Evolutionary conservation across 148 eudicot species (phyloP), one percentile per base, ranked within the genome.

Genomic region (Silene latifolia): DNA sequence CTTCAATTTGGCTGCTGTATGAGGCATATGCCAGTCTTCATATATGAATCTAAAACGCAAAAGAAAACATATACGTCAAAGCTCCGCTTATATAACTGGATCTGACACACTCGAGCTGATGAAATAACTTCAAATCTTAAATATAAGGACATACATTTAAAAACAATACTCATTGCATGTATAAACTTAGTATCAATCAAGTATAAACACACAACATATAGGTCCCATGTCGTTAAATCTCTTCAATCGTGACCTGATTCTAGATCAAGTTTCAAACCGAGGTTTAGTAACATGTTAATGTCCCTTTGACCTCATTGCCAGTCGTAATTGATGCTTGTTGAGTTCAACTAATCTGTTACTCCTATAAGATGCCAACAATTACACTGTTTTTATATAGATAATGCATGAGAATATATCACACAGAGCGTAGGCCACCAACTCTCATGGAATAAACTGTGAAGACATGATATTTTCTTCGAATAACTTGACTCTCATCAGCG

Each of bases 21-120:
- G 98, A 54, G 97, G 98, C 95, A 91, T 85, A 60, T 60, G 56
- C 98, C 98, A 93, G 68, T 88, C 97, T 24, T 87, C 86, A 67
- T 93, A 93, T 76, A 84, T 79, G 83, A 93, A 93, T 84, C 97
- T 92, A 87, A 47, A 77, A 82, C 60, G 78, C 75, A 19, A 8
- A 23, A 27, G 39, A 8, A 24, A 27, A 56, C 24, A 20, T 53
- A 67, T 32, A 5, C 19, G 60, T 74, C 53, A 79, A 23, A 11
- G 63, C 47, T 27, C 29, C n/a, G 39, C 12, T 2, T 39, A 21
- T 5, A 51, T 13, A 53, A 20, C 53, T 8, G 18, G 56, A 51
- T 13, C 56, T 12, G 17, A 12, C 17, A 51, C 18, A 11, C 56
- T 51, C 4, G 17, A 51, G 17, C 17, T 51, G 17, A 51, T 51